Conservation (phyloP, 179 eudicot species). For the Beta lomatogona region DNA sequence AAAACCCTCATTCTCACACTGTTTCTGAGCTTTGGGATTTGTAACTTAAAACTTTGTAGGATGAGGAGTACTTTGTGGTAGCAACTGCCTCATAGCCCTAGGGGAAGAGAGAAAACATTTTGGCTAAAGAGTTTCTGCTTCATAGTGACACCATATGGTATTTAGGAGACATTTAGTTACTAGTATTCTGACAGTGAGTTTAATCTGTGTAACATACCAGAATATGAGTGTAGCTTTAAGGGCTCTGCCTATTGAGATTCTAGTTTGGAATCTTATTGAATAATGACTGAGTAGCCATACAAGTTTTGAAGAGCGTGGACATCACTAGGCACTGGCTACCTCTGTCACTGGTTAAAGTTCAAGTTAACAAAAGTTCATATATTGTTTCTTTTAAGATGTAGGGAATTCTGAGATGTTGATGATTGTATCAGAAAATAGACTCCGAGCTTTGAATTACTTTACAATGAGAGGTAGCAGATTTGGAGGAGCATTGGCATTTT, state of each 20-base stretch:
- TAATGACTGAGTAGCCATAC: background rate
- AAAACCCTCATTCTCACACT: background rate
- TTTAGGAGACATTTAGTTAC: background rate
- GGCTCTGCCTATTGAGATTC: background rate
- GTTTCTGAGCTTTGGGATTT: background rate
- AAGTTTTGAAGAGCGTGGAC: background rate
- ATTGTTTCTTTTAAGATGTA: background rate
- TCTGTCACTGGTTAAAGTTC: background rate
- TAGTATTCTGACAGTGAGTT: background rate
- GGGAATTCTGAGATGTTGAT: background rate
- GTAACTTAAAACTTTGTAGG: background rate
- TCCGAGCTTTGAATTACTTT: background rate
- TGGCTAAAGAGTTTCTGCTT: conserved; percentile 1
- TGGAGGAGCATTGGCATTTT: background rate
- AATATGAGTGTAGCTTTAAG: background rate
- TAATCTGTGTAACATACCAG: background rate
- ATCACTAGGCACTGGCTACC: background rate
- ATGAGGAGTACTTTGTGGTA: background rate
- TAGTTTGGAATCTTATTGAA: background rate
- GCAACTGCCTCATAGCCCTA: background rate
- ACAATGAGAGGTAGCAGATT: background rate
- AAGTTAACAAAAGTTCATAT: background rate
- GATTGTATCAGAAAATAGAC: background rate
- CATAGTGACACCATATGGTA: background rate
- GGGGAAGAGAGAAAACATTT: background rate